Evolutionary conservation across 2,329 filamentous ascomycete genomes (phyloP).

Genomic region (Paecilomyces niveus): DNA sequence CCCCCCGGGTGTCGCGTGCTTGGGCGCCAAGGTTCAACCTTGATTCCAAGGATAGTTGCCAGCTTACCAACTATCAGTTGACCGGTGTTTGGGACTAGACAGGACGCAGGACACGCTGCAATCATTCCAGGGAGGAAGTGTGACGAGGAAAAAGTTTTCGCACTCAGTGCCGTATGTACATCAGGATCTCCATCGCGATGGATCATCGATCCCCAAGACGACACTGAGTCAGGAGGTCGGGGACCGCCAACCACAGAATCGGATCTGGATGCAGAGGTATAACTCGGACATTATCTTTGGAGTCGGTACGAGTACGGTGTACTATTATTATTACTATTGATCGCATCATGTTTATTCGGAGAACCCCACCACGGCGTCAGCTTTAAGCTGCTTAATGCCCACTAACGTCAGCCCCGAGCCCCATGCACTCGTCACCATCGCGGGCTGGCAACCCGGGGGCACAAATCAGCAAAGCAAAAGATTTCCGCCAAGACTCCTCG

Average conservation of each 20-base stretch:
- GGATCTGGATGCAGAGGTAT: neutral
- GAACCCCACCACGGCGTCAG: neutral
- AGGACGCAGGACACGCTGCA: neutral
- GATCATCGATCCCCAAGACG: neutral
- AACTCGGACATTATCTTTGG: neutral
- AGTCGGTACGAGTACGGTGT: neutral
- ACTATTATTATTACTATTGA: neutral
- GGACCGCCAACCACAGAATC: neutral
- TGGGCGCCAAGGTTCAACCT: neutral
- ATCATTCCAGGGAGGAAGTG: too few species aligned
- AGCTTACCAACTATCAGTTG: neutral
- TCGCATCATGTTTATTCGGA: neutral
- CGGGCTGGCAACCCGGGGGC: neutral
- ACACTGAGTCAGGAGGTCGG: neutral
- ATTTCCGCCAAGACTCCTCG: neutral
- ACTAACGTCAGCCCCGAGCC: neutral
- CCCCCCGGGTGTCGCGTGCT: neutral
- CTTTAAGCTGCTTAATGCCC: neutral
- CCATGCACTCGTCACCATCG: neutral
- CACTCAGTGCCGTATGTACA: neutral
- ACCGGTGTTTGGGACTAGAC: neutral
- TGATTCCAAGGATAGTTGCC: neutral
- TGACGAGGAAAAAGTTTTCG: too few species aligned
- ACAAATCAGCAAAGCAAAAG: neutral
- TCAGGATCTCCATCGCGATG: neutral